Base-by-base conservation (phyloP, 768 basidiomycete species). In the Filobasidium wieringae region DNA sequence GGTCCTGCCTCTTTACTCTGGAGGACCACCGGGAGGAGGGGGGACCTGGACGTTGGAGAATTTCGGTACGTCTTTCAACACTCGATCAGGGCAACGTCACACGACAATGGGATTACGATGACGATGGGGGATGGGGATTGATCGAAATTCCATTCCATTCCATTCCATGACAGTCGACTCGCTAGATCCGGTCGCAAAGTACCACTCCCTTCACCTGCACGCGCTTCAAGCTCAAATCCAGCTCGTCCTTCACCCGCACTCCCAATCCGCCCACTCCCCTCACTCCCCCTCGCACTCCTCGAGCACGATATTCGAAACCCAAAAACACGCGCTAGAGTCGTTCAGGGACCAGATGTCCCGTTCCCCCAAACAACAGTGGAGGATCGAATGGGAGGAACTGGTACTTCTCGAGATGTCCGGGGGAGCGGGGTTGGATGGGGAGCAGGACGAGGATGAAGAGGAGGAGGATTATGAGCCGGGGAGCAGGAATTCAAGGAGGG, bases 41-140 rank as follows among this genome's bases (percentile, higher is more conserved):
- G 43, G 43, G n/a, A 55, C 54, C 7, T 55, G 54, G 54, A 55
- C 54, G 2, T 37, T 55, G 24, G 39, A 55, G 39, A 33, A 27
- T 15, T 55, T 55, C 26, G 37, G 54, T 55, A 39, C 24, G 39
- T 41, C 14, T 26, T 11, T 9, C 9, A 47, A 47, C 26, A 11
- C 45, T 11, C 22, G 37, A 39, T n/a, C n/a, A 39, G 12, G 12
- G 37, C 12, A 39, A 39, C 12, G n/a, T 12, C 37, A 12, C 12
- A 39, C 12, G 12, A 12, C 37, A 39, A 39, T 39, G 12, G 12
- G 12, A 12, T 12, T n/a, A n/a, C n/a, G n/a, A n/a, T n/a, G n/a
- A n/a, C n/a, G n/a, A n/a, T n/a, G n/a, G n/a, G n/a, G n/a, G n/a
- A n/a, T n/a, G n/a, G n/a, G n/a, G n/a, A n/a, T n/a, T n/a, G n/a